These are phyloP conservation scores for Pezicula carpinea DNA, from an alignment of 2,329 filamentous ascomycete genomes.

Conservation along the genomic window DNA sequence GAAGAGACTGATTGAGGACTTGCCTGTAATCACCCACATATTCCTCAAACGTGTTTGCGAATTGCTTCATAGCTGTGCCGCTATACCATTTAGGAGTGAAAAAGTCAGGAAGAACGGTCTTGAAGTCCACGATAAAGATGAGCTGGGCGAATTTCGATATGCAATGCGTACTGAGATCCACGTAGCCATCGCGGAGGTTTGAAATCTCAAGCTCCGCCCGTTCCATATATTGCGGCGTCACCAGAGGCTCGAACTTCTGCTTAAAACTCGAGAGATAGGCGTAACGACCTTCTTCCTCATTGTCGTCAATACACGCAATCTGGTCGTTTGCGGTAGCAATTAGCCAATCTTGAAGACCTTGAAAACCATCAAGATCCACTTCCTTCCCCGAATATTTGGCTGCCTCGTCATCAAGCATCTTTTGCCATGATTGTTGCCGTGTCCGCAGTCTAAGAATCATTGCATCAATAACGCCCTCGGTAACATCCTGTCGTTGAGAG, in stretches of 20 bases:
- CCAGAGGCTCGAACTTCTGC: slow-evolving; percentile 74
- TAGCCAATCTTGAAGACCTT: slow-evolving; percentile 90
- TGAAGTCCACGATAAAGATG: slow-evolving; percentile 89
- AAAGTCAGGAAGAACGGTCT: slow-evolving; percentile 75
- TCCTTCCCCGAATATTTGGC: slow-evolving; percentile 61
- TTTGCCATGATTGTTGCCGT: slow-evolving; percentile 82
- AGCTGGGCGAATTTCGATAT: slow-evolving; percentile 81
- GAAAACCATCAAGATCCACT: slow-evolving; percentile 60
- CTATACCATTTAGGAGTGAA: slow-evolving; percentile 90
- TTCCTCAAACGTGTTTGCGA: slow-evolving; percentile 91
- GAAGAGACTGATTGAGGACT: slow-evolving; percentile 79
- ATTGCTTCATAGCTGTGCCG: slow-evolving; percentile 82
- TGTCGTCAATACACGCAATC: slow-evolving; percentile 95
- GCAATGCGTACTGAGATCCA: slow-evolving; percentile 92
- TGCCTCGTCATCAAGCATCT: slow-evolving; percentile 82
- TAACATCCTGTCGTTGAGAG: slow-evolving; percentile 82
- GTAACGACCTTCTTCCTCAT: slow-evolving; percentile 66
- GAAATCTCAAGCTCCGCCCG: slow-evolving; percentile 69
- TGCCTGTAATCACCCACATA: slow-evolving; percentile 84
- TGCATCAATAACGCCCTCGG: slow-evolving; percentile 91
- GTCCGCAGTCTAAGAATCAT: slow-evolving; percentile 86
- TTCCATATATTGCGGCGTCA: slow-evolving; percentile 75
- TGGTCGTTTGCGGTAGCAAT: slow-evolving; percentile 97
- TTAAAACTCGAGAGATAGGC: slow-evolving; percentile 86
- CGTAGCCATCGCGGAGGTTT: slow-evolving; percentile 80